phyloP scores from a whole-genome alignment of 2,329 filamentous ascomycete genomes.

The Calonectria leucothoes region DNA sequence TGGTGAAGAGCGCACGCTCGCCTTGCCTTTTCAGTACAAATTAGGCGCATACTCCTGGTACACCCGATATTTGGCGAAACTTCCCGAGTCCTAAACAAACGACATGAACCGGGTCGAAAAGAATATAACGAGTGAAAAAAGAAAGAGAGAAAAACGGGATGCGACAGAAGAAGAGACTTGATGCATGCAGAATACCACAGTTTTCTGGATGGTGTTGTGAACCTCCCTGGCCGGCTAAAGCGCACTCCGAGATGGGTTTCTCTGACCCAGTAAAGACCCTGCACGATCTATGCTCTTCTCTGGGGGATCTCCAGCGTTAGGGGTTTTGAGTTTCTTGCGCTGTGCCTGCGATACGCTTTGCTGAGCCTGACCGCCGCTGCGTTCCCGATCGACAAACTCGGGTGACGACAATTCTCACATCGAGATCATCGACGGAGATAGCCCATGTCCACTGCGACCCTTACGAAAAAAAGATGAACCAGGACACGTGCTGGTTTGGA shows the following conservation, averaged over 20 bases:
- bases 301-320: conserved; percentile 14
- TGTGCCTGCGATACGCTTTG: neutral
- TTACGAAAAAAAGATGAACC: neutral
- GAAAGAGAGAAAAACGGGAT: neutral
- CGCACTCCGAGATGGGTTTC: neutral
- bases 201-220: neutral
- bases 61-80: conserved; percentile 18
- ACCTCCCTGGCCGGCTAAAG: neutral
- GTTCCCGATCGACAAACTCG: conserved; percentile 14
- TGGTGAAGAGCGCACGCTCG: neutral
- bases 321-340: conserved; percentile 12
- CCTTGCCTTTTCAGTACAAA: conserved; percentile 10
- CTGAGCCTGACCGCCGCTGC: conserved; percentile 9
- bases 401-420: neutral
- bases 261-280: neutral
- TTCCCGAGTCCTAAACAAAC: neutral
- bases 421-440: neutral
- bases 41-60: conserved; percentile 15
- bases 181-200: neutral
- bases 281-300: neutral
- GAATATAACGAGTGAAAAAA: neutral
- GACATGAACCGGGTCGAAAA: neutral
- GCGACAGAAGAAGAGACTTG: neutral
- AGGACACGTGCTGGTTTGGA: neutral
- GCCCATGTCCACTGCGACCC: neutral